phyloP scores from a whole-genome alignment of 176 grass and related monocot genomes.

The maize (Zea mays) region DNA sequence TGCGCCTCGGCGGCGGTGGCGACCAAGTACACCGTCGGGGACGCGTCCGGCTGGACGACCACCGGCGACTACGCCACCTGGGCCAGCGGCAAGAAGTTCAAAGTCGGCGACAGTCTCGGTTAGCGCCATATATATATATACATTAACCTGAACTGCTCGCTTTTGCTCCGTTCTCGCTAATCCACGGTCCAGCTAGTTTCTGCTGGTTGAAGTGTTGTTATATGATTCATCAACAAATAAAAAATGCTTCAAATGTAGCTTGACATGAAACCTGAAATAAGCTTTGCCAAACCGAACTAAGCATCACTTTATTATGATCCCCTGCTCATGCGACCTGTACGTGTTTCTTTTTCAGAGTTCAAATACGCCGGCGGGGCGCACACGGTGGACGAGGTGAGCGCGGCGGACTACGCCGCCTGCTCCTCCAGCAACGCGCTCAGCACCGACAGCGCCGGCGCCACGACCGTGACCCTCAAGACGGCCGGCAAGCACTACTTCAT shows the following conservation, averaged over 20 bases:
- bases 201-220: too few relatives aligned
- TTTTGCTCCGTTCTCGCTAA: neutral
- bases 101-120: conserved; percentile 58
- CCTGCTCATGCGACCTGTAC: neutral
- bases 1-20: conserved; percentile 41
- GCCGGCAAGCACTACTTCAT: conserved; percentile 83
- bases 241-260: too few relatives aligned
- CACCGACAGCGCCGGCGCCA: conserved; percentile 57
- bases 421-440: conserved; percentile 53
- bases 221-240: too few relatives aligned
- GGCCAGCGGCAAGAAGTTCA: conserved; percentile 58
- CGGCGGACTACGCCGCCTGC: conserved; percentile 70
- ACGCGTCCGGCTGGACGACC: conserved; percentile 65
- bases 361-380: conserved; percentile 57
- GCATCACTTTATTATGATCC: too few relatives aligned
- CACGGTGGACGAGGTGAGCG: conserved; percentile 69
- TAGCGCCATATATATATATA: conserved; percentile 21
- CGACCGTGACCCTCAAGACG: conserved; percentile 65
- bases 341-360: conserved; percentile 51
- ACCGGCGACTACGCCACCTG: conserved; percentile 68
- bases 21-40: conserved; percentile 74
- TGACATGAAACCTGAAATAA: too few relatives aligned
- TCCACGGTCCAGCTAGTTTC: too few relatives aligned
- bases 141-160: neutral
- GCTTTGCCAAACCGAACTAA: too few relatives aligned